Evolutionary conservation across 2,329 filamentous ascomycete species (phyloP).

Genomic region (Colletotrichum tabaci): DNA sequence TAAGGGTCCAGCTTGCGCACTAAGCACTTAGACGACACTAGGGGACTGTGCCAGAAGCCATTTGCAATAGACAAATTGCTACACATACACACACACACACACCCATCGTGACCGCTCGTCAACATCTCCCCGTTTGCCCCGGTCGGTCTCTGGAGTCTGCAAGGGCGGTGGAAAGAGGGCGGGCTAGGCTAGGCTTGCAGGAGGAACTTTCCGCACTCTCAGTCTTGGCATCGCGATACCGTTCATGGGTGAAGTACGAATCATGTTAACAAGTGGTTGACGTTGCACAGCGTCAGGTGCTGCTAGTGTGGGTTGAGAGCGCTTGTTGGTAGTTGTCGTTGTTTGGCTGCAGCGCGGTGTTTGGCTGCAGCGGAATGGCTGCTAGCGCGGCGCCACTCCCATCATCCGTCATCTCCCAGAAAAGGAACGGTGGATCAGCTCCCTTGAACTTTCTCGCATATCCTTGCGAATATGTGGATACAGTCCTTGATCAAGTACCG

Average conservation of each 20-base stretch:
- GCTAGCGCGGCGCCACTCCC: constrained; percentile 43
- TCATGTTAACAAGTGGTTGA: constrained; percentile 12
- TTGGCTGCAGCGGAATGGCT: constrained; percentile 41
- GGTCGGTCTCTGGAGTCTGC: not conserved
- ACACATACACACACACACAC: not conserved
- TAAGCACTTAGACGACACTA: constrained; percentile 39
- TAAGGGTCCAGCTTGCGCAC: constrained; percentile 37
- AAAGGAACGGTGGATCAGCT: constrained; percentile 41
- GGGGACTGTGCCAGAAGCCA: constrained; percentile 24
- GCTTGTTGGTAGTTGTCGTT: constrained; percentile 22
- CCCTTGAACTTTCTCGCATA: constrained; percentile 19
- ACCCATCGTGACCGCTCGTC: constrained; percentile 36
- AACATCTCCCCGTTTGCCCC: constrained; percentile 27
- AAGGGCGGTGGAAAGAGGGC: constrained; percentile 17
- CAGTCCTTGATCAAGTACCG: constrained; percentile 41
- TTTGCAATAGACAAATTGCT: constrained; percentile 18
- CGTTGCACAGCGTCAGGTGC: constrained; percentile 13
- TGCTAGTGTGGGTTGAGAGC: constrained; percentile 23
- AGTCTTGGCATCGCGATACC: constrained; percentile 28
- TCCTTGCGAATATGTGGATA: constrained; percentile 26
- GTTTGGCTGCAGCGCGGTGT: constrained; percentile 40
- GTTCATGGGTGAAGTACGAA: constrained; percentile 21
- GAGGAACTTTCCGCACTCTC: constrained; percentile 35
- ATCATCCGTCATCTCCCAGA: constrained; percentile 44
- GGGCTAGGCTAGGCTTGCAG: constrained; percentile 20